A percentile compares a stretch with the other conserved stretches of the same genome.
Conservation (phyloP, 225 moss, liverwort and hornwort genomes). For the Marchantia paleacea region DNA sequence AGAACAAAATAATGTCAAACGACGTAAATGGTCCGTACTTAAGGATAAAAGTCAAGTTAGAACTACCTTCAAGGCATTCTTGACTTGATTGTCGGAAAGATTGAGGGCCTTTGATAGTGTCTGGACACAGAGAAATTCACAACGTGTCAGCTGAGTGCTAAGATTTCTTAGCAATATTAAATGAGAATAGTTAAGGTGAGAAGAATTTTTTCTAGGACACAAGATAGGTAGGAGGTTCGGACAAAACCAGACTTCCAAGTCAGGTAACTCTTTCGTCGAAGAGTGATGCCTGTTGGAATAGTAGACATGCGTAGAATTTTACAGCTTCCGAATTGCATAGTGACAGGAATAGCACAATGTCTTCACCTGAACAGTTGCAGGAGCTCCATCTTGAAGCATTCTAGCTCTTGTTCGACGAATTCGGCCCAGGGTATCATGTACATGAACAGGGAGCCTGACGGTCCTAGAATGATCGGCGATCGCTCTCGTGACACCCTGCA, state of each 20-base stretch:
- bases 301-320: too few relatives aligned
- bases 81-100: conserved; percentile 61
- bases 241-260: neutral
- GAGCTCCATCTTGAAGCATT: conserved; percentile 69
- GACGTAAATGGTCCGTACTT: too few relatives aligned
- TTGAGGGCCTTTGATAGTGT: conserved; percentile 70
- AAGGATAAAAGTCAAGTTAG: neutral
- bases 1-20: neutral
- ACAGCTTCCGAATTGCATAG: too few relatives aligned
- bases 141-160: neutral
- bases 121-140: conserved; percentile 35
- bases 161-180: too few relatives aligned
- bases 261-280: neutral
- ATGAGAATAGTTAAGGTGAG: neutral
- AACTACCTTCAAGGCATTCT: conserved; percentile 78
- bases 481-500: conserved; percentile 95
- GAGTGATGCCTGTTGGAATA: too few relatives aligned
- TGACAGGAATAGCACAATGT: too few relatives aligned
- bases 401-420: conserved; percentile 76
- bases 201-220: neutral
- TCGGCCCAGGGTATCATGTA: conserved; percentile 88
- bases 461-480: conserved; percentile 99
- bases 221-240: neutral
- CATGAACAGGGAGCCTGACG: conserved; percentile 94
- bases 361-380: conserved; percentile 68